phyloP scores from a whole-genome alignment of 2,329 filamentous ascomycete species.

The Orbilia quercus region DNA sequence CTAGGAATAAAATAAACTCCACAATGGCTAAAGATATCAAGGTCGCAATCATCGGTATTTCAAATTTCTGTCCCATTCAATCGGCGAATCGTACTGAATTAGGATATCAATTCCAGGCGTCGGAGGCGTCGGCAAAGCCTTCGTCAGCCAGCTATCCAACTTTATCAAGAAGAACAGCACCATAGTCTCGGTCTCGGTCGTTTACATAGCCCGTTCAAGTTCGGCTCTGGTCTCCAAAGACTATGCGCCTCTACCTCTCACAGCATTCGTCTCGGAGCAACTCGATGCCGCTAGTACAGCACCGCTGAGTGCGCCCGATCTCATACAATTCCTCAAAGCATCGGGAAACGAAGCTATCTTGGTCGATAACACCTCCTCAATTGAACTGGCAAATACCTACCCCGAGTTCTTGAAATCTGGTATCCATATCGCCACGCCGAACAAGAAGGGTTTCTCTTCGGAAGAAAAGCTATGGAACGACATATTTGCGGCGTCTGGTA shows the following conservation, averaged over 20 bases:
- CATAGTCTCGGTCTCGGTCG: constrained; percentile 77
- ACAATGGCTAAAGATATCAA: constrained; percentile 51
- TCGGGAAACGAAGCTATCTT: constrained; percentile 83
- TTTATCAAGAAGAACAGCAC: constrained; percentile 73
- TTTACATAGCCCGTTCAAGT: constrained; percentile 86
- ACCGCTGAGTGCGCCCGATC: constrained; percentile 72
- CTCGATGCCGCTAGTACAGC: constrained; percentile 74
- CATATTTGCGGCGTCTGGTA: constrained; percentile 81
- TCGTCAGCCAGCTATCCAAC: constrained; percentile 78
- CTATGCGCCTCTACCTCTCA: constrained; percentile 75
- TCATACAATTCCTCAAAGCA: constrained; percentile 79
- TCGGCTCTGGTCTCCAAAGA: constrained; percentile 80
- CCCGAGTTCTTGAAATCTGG: constrained; percentile 82
- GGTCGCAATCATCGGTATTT: constrained; percentile 55
- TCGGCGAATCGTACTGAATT: constrained; percentile 18
- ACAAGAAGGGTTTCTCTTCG: constrained; percentile 97
- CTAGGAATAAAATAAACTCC: neutral
- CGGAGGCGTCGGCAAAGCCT: constrained; percentile 91
- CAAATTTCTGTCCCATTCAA: constrained; percentile 9
- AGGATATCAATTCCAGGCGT: constrained; percentile 70
- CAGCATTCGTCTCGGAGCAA: constrained; percentile 70
- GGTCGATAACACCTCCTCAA: constrained; percentile 95
- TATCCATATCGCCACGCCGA: constrained; percentile 92
- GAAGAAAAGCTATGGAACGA: constrained; percentile 83
- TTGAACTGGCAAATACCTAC: constrained; percentile 84